A percentile compares a stretch with the other conserved stretches of the same genome.
Conservation (phyloP, 2,329 filamentous ascomycete genomes). For the Fusarium tupiense region DNA sequence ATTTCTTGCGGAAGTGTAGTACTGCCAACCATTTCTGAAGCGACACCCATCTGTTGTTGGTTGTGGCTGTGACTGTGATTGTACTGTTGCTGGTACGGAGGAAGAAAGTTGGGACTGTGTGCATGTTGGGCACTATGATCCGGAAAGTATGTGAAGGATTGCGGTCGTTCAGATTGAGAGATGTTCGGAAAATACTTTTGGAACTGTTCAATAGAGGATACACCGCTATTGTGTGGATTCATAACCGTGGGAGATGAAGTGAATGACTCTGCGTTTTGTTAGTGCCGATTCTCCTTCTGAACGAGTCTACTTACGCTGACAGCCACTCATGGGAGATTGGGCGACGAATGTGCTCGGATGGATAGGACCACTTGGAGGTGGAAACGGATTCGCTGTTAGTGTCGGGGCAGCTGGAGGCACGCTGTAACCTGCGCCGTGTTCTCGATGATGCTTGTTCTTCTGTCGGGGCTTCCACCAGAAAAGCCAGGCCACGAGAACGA, state of each 20-base stretch:
- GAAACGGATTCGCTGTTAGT: conserved; percentile 15
- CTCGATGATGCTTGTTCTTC: conserved; percentile 20
- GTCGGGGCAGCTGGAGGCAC: conserved; percentile 13
- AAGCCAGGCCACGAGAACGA: conserved; percentile 31
- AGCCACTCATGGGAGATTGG: conserved; percentile 36
- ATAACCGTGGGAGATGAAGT: conserved; percentile 17
- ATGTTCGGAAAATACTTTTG: conserved; percentile 31
- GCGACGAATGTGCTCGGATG: conserved; percentile 2
- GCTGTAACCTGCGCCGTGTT: neutral
- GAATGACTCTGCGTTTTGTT: conserved; percentile 27
- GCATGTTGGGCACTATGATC: conserved; percentile 15
- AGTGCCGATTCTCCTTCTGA: neutral
- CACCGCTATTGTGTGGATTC: conserved; percentile 27
- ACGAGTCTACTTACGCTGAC: conserved; percentile 32
- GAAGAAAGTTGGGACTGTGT: conserved; percentile 19
- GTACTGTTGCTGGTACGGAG: conserved; percentile 24
- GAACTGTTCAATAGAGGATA: conserved; percentile 30
- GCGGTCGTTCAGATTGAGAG: conserved; percentile 27
- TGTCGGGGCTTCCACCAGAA: conserved; percentile 39
- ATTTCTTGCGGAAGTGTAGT: conserved; percentile 32
- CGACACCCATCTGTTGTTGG: conserved; percentile 19
- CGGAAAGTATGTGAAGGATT: conserved; percentile 26
- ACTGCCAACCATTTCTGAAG: conserved; percentile 40
- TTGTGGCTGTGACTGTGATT: neutral
- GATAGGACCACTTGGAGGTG: conserved; percentile 6